Conservation (phyloP, 352 stramenopile genomes). For the Phytophthora litchii region DNA sequence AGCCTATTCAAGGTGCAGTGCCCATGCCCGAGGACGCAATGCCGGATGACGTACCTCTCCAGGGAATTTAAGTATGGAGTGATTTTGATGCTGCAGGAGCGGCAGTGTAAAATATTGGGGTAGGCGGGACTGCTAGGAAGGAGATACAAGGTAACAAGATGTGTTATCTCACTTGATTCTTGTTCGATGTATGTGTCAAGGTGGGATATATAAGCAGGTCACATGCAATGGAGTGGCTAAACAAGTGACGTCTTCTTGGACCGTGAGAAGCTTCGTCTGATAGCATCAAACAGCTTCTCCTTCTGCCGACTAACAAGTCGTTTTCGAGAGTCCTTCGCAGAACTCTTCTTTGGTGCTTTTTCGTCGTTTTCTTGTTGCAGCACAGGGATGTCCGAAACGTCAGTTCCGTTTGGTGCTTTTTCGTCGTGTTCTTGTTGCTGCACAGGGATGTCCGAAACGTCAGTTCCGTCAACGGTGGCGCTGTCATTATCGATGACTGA, state of each 20-base stretch:
- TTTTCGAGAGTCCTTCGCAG: slow-evolving; percentile 11
- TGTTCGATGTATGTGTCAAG: not conserved
- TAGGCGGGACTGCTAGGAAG: slow-evolving; percentile 1
- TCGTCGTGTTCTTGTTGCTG: slow-evolving; percentile 15
- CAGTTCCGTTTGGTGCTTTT: slow-evolving; percentile 6
- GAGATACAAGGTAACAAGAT: slow-evolving; percentile 23
- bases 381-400: not conserved
- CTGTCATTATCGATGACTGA: slow-evolving; percentile 1
- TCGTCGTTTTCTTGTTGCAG: slow-evolving; percentile 17
- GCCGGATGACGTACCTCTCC: slow-evolving; percentile 67
- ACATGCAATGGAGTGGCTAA: not conserved
- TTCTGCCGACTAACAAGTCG: slow-evolving; percentile 61
- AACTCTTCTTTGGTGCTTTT: slow-evolving; percentile 3
- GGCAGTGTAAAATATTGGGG: slow-evolving; percentile 36
- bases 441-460: not conserved
- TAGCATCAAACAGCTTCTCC: slow-evolving; percentile 69
- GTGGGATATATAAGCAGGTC: not conserved
- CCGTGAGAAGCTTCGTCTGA: slow-evolving; percentile 53
- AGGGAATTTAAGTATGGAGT: slow-evolving; percentile 68
- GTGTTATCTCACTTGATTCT: slow-evolving; percentile 19
- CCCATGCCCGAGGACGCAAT: slow-evolving; percentile 43
- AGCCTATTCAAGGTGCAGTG: slow-evolving; percentile 47
- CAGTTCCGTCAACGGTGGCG: not conserved
- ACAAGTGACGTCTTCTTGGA: slow-evolving; percentile 28
- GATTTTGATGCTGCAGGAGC: not conserved